These are phyloP conservation scores for Cladosporium sp. DNA, from an alignment of 2,329 filamentous ascomycete genomes.

Conservation along the genomic window DNA sequence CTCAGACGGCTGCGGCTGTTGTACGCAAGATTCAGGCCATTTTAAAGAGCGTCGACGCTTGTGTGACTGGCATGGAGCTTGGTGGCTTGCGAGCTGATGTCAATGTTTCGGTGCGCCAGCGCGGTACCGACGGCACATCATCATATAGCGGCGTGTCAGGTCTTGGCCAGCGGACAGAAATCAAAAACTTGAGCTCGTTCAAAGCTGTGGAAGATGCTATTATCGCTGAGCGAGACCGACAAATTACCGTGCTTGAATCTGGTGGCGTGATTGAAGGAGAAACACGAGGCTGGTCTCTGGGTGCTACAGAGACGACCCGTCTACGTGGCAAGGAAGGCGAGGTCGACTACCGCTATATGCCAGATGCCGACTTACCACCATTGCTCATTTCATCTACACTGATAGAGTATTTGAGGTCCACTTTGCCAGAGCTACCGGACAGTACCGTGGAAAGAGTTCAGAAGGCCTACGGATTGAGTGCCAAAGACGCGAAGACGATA, in stretches of 20 bases:
- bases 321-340: conserved; percentile 92
- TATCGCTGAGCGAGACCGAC: conserved; percentile 81
- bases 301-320: conserved; percentile 72
- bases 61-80: conserved; percentile 86
- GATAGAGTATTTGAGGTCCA: conserved; percentile 57
- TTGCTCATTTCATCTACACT: conserved; percentile 70
- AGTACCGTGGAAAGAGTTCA: conserved; percentile 51
- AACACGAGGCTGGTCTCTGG: conserved; percentile 88
- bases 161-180: conserved; percentile 86
- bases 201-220: conserved; percentile 95
- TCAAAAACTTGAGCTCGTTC: conserved; percentile 94
- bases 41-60: conserved; percentile 75
- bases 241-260: conserved; percentile 72
- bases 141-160: conserved; percentile 56
- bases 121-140: conserved; percentile 37
- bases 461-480: conserved; percentile 61
- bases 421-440: conserved; percentile 70
- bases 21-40: conserved; percentile 84
- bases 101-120: conserved; percentile 79
- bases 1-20: conserved; percentile 79
- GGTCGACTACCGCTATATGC: conserved; percentile 98
- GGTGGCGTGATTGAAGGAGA: conserved; percentile 77
- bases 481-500: conserved; percentile 80
- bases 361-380: conserved; percentile 83
- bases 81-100: conserved; percentile 90